A percentile compares a stretch with the other conserved stretches of the same genome.
Conservation (phyloP, 2,329 filamentous ascomycete species). For the Grosmannia penicillata region DNA sequence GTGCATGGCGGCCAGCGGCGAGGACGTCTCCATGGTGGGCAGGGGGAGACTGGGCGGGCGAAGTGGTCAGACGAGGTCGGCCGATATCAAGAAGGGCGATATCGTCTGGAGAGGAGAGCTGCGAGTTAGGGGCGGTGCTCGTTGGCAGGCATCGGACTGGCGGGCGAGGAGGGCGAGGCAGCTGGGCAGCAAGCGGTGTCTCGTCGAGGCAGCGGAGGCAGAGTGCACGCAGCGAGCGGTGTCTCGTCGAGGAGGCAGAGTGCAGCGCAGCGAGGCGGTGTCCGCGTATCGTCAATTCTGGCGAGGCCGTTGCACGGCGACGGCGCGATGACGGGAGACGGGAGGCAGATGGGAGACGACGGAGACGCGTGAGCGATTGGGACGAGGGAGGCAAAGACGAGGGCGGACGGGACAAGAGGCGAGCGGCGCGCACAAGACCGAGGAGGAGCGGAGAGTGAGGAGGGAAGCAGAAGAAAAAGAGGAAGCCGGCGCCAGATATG, state of each 20-base stretch:
- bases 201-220: no score
- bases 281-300: no score
- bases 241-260: no score
- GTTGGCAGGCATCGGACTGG: constrained; percentile 1
- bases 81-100: no score
- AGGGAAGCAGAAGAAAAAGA: background rate
- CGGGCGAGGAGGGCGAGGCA: background rate
- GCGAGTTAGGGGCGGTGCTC: background rate
- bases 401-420: background rate
- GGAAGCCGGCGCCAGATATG: background rate
- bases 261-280: no score
- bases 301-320: no score
- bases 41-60: background rate
- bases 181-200: no score
- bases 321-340: no score
- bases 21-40: constrained; percentile 75
- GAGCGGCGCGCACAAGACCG: no score
- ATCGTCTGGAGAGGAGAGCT: background rate
- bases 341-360: no score
- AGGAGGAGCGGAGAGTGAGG: constrained; percentile 1
- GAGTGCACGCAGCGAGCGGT: no score
- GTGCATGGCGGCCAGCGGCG: constrained; percentile 86
- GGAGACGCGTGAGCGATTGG: background rate
- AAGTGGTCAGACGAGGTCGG: background rate
- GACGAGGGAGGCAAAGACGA: background rate